Percentiles rank a stretch among this genome's conserved stretches.
phyloP scores from a whole-genome alignment of 164 flowering plant species.

The Platanus orientalis region DNA sequence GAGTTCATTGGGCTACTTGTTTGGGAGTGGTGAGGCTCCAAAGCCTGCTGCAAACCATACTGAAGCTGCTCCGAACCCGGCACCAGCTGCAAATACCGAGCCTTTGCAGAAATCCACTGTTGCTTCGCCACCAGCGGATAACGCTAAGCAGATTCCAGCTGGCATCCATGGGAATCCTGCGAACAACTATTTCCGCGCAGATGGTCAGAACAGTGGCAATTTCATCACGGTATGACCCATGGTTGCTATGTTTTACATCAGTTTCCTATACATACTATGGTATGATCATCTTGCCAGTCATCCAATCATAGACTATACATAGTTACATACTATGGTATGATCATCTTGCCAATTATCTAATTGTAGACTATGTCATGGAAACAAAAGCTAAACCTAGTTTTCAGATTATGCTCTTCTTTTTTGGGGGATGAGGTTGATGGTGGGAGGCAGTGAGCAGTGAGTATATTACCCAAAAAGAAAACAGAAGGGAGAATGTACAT shows the following conservation, averaged over 20 bases:
- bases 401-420: too few species aligned
- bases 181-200: slow-evolving; percentile 18
- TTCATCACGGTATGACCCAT: slow-evolving; percentile 19
- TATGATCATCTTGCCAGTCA: too few species aligned
- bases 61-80: slow-evolving; percentile 17
- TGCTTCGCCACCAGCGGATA: not conserved
- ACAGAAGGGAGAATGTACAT: too few species aligned
- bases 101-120: not conserved
- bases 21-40: slow-evolving; percentile 71
- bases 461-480: too few species aligned
- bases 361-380: too few species aligned
- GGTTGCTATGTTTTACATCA: not conserved
- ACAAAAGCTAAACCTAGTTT: too few species aligned
- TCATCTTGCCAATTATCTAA: too few species aligned
- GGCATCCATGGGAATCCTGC: slow-evolving; percentile 8
- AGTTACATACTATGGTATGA: too few species aligned
- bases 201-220: slow-evolving; percentile 20
- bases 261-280: too few species aligned
- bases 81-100: not conserved
- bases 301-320: too few species aligned
- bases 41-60: slow-evolving; percentile 31
- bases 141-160: slow-evolving; percentile 10
- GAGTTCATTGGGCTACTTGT: slow-evolving; percentile 73
- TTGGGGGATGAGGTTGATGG: too few species aligned
- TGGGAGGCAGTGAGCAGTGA: too few species aligned